Evolutionary conservation across 257 asterid genomes (phyloP), one percentile per base, ranked within the genome.

Genomic region (Rehmannia glutinosa): DNA sequence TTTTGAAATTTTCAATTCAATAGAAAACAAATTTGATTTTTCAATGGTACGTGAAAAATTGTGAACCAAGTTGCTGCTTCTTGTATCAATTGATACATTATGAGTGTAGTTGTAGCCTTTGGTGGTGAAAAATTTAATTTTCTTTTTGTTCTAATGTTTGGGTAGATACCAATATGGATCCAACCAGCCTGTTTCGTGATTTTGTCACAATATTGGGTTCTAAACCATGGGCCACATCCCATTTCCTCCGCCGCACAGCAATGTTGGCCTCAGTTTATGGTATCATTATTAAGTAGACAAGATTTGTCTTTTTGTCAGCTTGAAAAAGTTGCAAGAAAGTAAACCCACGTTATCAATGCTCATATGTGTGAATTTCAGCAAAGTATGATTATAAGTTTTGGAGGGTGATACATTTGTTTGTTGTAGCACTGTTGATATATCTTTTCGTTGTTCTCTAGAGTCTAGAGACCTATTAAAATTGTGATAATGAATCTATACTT

Each of bases 401-500:
- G 30, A 51, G 12, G 28, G 42, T 15, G 62, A 27, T 20, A 13
- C 23, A 20, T 55, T 33, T 70, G 43, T 42, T 56, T 69, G n/a
- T 61, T 41, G 35, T 19, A 5, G 73, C 24, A 25, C 32, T 59
- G 35, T 57, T 69, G 24, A 42, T 25, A n/a, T 63, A 33, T 58
- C 21, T 25, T 15, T 56, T 66, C 39, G 53, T 65, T 33, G 6
- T 62, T 25, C 56, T 19, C 55, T 21, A 62, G 32, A 45, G 51
- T n/a, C n/a, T n/a, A n/a, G n/a, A n/a, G n/a, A 33, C 49, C 45
- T 27, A 65, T 64, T 12, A 15, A 46, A 23, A 23, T n/a, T n/a
- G 39, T 68, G 25, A 46, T 38, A 59, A 53, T 64, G 57, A 50
- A 51, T 35, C 32, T 36, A 9, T 57, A 6, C 47, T 67, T 66